Evolutionary conservation across 257 asterid genomes (phyloP).

Genomic region (Solanum tacnaense): DNA sequence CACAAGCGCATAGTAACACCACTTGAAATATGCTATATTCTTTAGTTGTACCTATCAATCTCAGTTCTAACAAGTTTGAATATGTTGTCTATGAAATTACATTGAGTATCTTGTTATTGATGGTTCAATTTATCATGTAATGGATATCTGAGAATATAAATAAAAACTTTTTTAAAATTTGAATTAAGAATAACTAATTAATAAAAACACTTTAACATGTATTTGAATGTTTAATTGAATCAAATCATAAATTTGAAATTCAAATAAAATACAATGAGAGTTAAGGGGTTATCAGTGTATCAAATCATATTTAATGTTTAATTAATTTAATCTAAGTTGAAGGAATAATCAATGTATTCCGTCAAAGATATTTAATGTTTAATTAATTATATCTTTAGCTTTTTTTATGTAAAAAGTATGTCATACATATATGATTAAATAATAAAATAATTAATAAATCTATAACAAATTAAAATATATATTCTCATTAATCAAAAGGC

Average conservation of each 20-base stretch:
- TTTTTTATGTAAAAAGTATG: background rate
- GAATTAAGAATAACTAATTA: background rate
- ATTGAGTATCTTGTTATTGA: no score
- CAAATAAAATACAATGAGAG: background rate
- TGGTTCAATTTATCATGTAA: no score
- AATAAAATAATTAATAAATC: no score
- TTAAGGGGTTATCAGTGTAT: background rate
- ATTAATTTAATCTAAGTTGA: background rate
- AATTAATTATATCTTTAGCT: background rate
- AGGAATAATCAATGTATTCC: background rate
- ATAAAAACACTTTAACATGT: background rate
- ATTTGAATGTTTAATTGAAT: background rate
- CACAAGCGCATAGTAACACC: background rate
- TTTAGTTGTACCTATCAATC: no score
- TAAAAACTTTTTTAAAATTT: background rate
- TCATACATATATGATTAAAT: background rate
- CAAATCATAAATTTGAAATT: background rate
- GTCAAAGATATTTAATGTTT: background rate
- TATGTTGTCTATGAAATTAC: no score
- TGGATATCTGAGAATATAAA: rapidly evolving
- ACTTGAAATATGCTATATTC: background rate
- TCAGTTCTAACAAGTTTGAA: background rate
- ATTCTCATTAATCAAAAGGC: background rate
- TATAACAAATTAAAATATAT: background rate
- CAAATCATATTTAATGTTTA: background rate